phyloP scores from a whole-genome alignment of 1,139 yeast species.

The Diutina catenulata region DNA sequence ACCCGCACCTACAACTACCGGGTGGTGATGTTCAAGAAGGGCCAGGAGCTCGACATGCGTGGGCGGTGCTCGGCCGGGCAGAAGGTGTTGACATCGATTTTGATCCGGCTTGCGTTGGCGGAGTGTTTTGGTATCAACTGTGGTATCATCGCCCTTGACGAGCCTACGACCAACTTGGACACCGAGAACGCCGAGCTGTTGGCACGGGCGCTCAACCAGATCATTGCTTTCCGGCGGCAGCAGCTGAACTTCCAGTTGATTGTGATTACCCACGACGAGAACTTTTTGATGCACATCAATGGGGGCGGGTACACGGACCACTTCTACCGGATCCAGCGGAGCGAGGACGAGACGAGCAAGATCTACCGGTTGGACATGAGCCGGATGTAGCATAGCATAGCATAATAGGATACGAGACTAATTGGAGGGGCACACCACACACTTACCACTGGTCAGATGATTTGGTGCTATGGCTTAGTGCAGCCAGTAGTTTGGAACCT shows the following conservation, averaged over 20 bases:
- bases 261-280: slow-evolving; percentile 93
- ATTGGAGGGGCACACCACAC: no score
- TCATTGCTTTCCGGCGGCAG: slow-evolving; percentile 60
- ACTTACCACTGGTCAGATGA: no score
- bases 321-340: slow-evolving; percentile 72
- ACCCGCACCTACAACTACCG: slow-evolving; percentile 80
- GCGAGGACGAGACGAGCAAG: slow-evolving; percentile 42
- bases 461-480: no score
- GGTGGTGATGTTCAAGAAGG: slow-evolving; percentile 91
- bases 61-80: slow-evolving; percentile 99
- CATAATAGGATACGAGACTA: no score
- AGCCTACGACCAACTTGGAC: slow-evolving; percentile 95
- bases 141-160: slow-evolving; percentile 93
- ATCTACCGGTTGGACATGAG: background rate
- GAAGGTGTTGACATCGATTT: slow-evolving; percentile 84
- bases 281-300: slow-evolving; percentile 72
- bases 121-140: slow-evolving; percentile 94
- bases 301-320: slow-evolving; percentile 85
- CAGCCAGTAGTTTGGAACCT: no score
- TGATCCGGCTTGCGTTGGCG: slow-evolving; percentile 83
- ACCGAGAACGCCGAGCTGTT: slow-evolving; percentile 79
- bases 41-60: slow-evolving; percentile 90
- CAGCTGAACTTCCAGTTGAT: slow-evolving; percentile 90
- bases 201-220: slow-evolving; percentile 66
- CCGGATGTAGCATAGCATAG: no score